phyloP scores from a whole-genome alignment of 202 grass and related monocot species.

The Hordeum pubiflorum region DNA sequence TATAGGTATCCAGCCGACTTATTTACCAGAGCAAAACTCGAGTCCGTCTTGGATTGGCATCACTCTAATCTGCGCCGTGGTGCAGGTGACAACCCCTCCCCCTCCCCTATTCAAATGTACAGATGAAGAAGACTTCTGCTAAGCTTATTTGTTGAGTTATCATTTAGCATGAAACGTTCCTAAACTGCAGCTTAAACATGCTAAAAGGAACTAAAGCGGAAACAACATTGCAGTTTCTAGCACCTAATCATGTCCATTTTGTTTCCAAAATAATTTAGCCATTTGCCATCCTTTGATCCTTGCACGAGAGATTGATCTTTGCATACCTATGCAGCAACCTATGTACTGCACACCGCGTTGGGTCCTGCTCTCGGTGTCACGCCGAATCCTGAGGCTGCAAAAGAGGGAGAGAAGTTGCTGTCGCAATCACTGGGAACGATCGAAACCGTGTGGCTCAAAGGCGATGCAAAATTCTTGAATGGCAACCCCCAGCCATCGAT shows the following conservation, averaged over 20 bases:
- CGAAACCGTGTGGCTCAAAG: constrained; percentile 67
- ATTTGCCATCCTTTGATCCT: background rate
- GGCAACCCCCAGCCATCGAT: constrained; percentile 64
- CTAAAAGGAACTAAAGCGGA: background rate
- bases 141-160: no score
- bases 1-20: constrained; percentile 68
- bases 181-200: background rate
- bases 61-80: constrained; percentile 72
- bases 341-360: constrained; percentile 45
- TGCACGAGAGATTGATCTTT: background rate
- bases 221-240: background rate
- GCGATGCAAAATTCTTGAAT: constrained; percentile 60
- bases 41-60: constrained; percentile 94
- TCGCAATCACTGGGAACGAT: constrained; percentile 46
- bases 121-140: no score
- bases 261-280: background rate
- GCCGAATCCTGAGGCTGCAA: constrained; percentile 47
- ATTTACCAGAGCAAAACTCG: constrained; percentile 62
- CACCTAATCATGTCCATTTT: background rate
- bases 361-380: constrained; percentile 57
- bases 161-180: no score
- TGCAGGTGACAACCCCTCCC: constrained; percentile 30
- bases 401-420: constrained; percentile 55
- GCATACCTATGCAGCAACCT: constrained; percentile 31
- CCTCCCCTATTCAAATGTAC: no score